Evolutionary conservation across 805 yeast species (phyloP).

Genomic region (Metschnikowia drakensbergensis): DNA sequence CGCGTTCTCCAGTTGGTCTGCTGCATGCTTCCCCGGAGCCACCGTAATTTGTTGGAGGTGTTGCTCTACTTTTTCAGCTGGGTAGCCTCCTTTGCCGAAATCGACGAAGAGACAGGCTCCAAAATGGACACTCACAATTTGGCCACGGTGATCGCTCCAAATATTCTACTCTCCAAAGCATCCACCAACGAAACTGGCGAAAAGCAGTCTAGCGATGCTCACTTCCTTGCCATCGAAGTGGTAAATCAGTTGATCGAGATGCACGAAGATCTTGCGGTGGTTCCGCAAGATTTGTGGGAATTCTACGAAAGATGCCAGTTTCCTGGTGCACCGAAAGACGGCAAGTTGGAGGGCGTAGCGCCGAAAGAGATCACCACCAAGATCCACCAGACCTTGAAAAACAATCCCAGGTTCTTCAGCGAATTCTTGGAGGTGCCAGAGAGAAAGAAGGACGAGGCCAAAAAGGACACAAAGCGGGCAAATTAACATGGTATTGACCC

Average conservation of each 20-base stretch:
- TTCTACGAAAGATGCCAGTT: conserved; percentile 48
- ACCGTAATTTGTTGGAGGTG: conserved; percentile 85
- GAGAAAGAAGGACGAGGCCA: neutral
- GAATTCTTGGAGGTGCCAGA: neutral
- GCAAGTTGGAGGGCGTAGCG: conserved; percentile 18
- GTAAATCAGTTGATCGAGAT: conserved; percentile 77
- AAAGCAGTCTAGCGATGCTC: conserved; percentile 54
- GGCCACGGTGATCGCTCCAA: conserved; percentile 95
- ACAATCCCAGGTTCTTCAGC: conserved; percentile 29
- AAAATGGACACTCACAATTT: conserved; percentile 95
- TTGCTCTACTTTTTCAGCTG: conserved; percentile 81
- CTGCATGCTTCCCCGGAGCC: conserved; percentile 73
- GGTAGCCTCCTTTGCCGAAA: conserved; percentile 93
- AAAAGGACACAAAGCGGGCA: conserved; percentile 10
- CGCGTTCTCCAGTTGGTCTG: conserved; percentile 60
- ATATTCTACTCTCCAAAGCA: conserved; percentile 64
- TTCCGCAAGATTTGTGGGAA: conserved; percentile 62
- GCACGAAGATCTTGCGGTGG: conserved; percentile 72
- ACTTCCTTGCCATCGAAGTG: conserved; percentile 87
- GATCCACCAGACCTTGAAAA: conserved; percentile 31
- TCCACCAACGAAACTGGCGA: conserved; percentile 23
- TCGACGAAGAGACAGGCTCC: conserved; percentile 80
- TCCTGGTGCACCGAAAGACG: conserved; percentile 10
- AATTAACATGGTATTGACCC: neutral
- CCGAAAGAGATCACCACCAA: conserved; percentile 37